These are phyloP conservation scores for Sinapis alba DNA, from an alignment of 441 rosid species.

Conservation along the genomic window DNA sequence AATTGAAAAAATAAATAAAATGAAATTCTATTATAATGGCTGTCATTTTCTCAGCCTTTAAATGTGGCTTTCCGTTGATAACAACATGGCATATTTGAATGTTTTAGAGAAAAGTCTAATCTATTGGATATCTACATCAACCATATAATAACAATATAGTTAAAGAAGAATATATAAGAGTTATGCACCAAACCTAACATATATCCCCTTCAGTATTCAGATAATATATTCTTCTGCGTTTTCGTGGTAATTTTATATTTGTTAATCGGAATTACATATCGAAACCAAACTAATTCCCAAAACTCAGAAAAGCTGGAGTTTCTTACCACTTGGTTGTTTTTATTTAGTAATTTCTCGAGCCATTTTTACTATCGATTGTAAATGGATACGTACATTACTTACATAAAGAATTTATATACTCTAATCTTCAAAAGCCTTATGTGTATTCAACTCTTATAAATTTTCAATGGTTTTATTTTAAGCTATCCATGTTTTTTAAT, in stretches of 20 bases:
- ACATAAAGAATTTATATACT: neutral
- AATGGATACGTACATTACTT: neutral
- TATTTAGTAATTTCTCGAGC: neutral
- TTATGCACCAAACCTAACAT: slow-evolving; percentile 23
- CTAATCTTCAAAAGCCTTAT: neutral
- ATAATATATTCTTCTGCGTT: neutral
- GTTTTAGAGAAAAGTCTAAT: slow-evolving; percentile 36
- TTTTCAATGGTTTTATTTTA: neutral
- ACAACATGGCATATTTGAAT: slow-evolving; percentile 38
- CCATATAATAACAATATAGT: slow-evolving; percentile 22
- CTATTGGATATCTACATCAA: slow-evolving; percentile 37
- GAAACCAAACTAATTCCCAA: neutral
- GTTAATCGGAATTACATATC: neutral
- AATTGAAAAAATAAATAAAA: neutral
- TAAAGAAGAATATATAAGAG: neutral
- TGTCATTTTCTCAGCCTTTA: slow-evolving; percentile 42
- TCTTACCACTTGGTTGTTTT: neutral
- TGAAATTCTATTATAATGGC: slow-evolving; percentile 29
- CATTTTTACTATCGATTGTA: neutral
- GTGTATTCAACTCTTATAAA: neutral
- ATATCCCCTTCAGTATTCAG: neutral
- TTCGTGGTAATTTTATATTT: neutral
- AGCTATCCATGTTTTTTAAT: neutral
- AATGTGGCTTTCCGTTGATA: slow-evolving; percentile 42
- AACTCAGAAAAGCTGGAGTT: neutral